These are phyloP conservation scores for Pezizomycotina sp. DNA, from an alignment of 2,329 filamentous ascomycete genomes.

Conservation along the genomic window DNA sequence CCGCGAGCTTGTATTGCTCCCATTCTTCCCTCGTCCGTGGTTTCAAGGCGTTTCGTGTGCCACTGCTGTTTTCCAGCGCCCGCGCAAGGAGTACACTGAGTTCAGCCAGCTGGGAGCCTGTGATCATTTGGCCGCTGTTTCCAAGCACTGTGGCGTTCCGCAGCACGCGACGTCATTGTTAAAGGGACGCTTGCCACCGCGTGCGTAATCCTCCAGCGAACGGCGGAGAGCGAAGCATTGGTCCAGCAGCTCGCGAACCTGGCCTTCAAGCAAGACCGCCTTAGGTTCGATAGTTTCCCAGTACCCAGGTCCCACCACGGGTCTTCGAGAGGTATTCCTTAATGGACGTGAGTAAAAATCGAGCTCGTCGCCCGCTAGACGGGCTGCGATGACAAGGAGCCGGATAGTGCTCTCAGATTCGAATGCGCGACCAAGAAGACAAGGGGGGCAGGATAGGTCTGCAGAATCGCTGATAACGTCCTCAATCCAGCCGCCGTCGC, in stretches of 20 bases:
- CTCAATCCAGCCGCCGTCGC: conserved; percentile 17
- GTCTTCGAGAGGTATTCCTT: too few species aligned
- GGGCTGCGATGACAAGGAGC: conserved; percentile 11
- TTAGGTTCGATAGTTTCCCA: conserved; percentile 20
- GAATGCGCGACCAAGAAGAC: conserved; percentile 17
- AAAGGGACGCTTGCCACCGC: too few species aligned
- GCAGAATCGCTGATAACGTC: conserved; percentile 7
- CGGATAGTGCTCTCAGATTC: conserved; percentile 18
- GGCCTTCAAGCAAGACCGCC: conserved; percentile 13
- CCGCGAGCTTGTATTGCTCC: too few species aligned
- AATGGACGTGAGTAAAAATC: too few species aligned
- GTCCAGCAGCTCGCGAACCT: conserved; percentile 15
- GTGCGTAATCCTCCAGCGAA: conserved; percentile 7
- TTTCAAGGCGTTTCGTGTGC: too few species aligned
- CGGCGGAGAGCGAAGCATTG: conserved; percentile 12
- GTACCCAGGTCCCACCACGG: conserved; percentile 18
- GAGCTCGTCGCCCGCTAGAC: conserved; percentile 17
- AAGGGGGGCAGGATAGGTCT: conserved; percentile 14
- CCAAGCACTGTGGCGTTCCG: too few species aligned
- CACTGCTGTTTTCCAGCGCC: too few species aligned
- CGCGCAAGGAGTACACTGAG: too few species aligned
- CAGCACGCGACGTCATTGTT: too few species aligned
- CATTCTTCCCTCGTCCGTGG: too few species aligned
- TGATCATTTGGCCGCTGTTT: too few species aligned
- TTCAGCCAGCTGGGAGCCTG: too few species aligned